Evolutionary conservation across 495 filamentous ascomycete genomes (phyloP), one percentile per base, ranked within the genome.

Genomic region (Xylaria venustula): DNA sequence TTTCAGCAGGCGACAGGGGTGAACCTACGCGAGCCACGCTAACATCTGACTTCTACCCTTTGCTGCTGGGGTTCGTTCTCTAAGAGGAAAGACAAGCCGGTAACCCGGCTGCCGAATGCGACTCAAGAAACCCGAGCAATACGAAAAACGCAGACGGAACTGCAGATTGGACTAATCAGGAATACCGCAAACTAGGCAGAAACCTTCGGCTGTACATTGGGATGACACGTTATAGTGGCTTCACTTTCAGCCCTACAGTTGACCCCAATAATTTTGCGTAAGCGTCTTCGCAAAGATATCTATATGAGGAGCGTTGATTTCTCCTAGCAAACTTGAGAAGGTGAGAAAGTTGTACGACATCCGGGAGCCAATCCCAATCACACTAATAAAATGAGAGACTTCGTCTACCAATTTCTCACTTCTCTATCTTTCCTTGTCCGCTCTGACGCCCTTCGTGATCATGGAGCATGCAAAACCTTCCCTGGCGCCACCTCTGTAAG

Each of bases 391-490:
- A 58, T 58, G 54, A 58, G n/a, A 58, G 54, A 1, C 12, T 36
- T 45, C 15, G 60, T 49, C 7, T 50, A 40, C 48, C 34, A 49
- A 40, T 32, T 54, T 3, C 41, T 62, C 22, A 14, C 58, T 6
- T 56, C 36, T 44, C 40, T 54, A 6, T 42, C 58, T 45, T 51
- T 58, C 26, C 45, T 52, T 22, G 19, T 52, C 36, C 19, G 45
- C 8, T 36, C 56, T 46, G 46, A 54, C 25, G 36, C 44, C 44
- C 54, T 30, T 17, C 17, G 20, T 40, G 32, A 30, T 34, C 15
- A 59, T 41, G 46, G 36, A 51, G 34, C 45, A 25, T 77, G 75
- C 68, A 77, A 71, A 45, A 62, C 70, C 22, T 52, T 66, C 37
- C 74, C 74, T 4, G 72, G 71, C 25, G 67, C 67, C 3, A 15